These are phyloP conservation scores for Austroboletus eburneus DNA, from an alignment of 768 basidiomycete species.

Conservation along the genomic window DNA sequence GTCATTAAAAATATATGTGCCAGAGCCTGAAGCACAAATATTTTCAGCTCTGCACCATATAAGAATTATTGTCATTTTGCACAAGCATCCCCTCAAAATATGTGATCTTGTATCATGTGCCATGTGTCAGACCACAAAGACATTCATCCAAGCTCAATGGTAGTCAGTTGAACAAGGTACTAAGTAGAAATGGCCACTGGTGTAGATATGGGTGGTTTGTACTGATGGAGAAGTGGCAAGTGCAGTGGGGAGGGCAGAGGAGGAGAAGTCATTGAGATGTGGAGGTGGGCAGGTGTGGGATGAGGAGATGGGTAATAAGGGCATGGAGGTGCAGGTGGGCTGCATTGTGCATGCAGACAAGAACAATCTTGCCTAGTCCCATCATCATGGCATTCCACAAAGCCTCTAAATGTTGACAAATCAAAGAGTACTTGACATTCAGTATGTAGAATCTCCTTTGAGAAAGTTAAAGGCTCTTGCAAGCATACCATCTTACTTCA, in stretches of 20 bases:
- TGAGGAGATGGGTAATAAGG: too few relatives aligned
- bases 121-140: slow-evolving; percentile 78
- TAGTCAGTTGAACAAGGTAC: slow-evolving; percentile 68
- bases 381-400: slow-evolving; percentile 53
- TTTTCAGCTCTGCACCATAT: too few relatives aligned
- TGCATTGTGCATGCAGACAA: too few relatives aligned
- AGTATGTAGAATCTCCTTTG: slow-evolving; percentile 79
- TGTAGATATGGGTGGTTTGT: too few relatives aligned
- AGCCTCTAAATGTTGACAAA: slow-evolving; percentile 64
- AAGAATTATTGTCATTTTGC: slow-evolving; percentile 92
- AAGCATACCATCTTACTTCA: slow-evolving; percentile 83
- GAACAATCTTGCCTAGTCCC: slow-evolving; percentile 81
- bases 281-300: too few relatives aligned
- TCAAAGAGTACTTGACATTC: slow-evolving; percentile 77
- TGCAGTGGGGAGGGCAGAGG: too few relatives aligned
- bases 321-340: too few relatives aligned
- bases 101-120: slow-evolving; percentile 91
- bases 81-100: slow-evolving; percentile 92
- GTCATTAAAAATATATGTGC: too few relatives aligned
- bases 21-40: too few relatives aligned
- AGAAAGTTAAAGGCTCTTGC: slow-evolving; percentile 86
- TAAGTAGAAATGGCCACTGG: slow-evolving; percentile 84
- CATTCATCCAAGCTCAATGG: slow-evolving; percentile 95
- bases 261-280: too few relatives aligned
- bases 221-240: too few relatives aligned